These are phyloP conservation scores for Zymoseptoria tritici DNA, from an alignment of 2,329 filamentous ascomycete genomes.

Conservation along the genomic window DNA sequence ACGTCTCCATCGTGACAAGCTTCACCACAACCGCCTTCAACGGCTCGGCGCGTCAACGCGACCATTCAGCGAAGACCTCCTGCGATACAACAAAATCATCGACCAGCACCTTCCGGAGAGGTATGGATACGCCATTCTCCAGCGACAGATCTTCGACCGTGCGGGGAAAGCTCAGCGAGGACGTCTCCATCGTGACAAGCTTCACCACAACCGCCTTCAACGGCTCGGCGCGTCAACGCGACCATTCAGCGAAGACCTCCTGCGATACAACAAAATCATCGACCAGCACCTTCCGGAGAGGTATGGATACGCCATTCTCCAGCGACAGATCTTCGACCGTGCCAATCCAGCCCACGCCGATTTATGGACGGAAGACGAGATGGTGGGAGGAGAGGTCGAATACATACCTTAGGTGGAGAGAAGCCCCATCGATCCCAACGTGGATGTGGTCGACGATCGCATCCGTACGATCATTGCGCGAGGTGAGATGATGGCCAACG, in stretches of 20 bases:
- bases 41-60: too few relatives aligned
- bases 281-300: conserved; percentile 1
- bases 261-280: conserved; percentile 6
- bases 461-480: conserved; percentile 2
- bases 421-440: not conserved
- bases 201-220: too few relatives aligned
- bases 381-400: not conserved
- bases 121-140: conserved; percentile 8
- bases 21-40: too few relatives aligned
- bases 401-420: conserved; percentile 2
- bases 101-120: conserved; percentile 1
- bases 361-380: not conserved
- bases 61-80: not conserved
- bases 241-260: not conserved
- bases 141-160: conserved; percentile 2
- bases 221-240: too few relatives aligned
- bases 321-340: conserved; percentile 2
- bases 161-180: too few relatives aligned
- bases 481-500: not conserved
- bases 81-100: conserved; percentile 6
- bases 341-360: conserved; percentile 5
- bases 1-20: too few relatives aligned
- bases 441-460: conserved; percentile 8
- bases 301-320: conserved; percentile 8
- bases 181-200: too few relatives aligned